Percentiles rank a stretch among this genome's conserved stretches.
Conservation (phyloP, 2,329 filamentous ascomycete genomes). For the Claviceps pusilla region DNA sequence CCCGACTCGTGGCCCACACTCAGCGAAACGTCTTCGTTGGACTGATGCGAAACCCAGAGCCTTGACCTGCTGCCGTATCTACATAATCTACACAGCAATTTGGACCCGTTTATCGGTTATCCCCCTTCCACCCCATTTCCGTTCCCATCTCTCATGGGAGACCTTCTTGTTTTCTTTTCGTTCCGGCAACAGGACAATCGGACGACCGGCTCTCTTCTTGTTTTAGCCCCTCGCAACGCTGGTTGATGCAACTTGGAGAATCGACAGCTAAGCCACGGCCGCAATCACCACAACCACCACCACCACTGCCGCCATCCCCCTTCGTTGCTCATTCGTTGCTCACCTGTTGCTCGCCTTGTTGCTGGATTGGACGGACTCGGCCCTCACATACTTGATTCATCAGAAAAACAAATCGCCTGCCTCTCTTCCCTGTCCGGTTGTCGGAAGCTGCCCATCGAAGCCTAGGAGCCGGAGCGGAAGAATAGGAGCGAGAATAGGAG, state of each 20-base stretch:
- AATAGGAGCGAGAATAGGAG: not conserved
- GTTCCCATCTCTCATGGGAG: not conserved
- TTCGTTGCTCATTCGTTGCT: not conserved
- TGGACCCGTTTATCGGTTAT: not conserved
- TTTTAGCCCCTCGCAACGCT: not conserved
- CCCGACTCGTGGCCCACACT: not conserved
- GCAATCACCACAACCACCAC: not conserved
- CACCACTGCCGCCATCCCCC: not conserved
- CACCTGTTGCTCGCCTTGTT: not conserved
- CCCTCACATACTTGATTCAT: not conserved
- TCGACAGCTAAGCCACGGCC: not conserved
- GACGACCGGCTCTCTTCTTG: not conserved
- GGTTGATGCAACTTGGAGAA: not conserved
- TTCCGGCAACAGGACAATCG: too few relatives aligned
- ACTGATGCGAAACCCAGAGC: not conserved
- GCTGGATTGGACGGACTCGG: not conserved
- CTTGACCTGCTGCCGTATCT: not conserved
- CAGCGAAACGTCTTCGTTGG: not conserved
- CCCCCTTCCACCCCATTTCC: not conserved
- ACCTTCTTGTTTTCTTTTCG: not conserved
- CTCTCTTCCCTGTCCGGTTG: not conserved
- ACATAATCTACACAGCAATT: not conserved
- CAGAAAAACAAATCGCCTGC: not conserved
- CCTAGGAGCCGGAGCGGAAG: not conserved
- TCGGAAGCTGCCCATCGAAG: not conserved